Percentiles rank a stretch among this genome's conserved stretches.
phyloP scores from a whole-genome alignment of 495 filamentous ascomycete species.

The Penicillium macrosclerotiorum region DNA sequence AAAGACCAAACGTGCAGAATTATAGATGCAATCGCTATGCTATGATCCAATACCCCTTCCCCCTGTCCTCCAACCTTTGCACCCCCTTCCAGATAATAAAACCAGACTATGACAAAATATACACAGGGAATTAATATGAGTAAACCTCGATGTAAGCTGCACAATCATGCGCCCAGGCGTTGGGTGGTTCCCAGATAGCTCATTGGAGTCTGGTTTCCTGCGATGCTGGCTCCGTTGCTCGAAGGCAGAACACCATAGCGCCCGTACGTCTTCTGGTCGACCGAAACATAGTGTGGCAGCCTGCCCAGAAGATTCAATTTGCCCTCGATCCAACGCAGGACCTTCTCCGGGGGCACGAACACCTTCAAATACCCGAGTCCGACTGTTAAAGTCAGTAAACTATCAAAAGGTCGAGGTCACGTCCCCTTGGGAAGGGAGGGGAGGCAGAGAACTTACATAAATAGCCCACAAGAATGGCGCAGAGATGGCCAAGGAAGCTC shows the following conservation, averaged over 20 bases:
- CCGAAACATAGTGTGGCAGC: constrained; percentile 82
- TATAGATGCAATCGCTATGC: constrained; percentile 27
- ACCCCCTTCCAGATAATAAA: constrained; percentile 7
- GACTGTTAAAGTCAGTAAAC: constrained; percentile 48
- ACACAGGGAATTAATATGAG: constrained; percentile 34
- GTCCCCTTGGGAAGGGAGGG: not conserved
- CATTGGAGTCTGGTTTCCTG: constrained; percentile 46
- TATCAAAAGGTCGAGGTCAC: no score
- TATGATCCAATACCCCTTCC: constrained; percentile 20
- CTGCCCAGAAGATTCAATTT: constrained; percentile 79
- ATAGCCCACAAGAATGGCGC: constrained; percentile 79
- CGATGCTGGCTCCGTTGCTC: constrained; percentile 37
- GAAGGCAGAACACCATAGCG: constrained; percentile 84
- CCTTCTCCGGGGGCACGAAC: constrained; percentile 77
- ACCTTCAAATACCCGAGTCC: constrained; percentile 82
- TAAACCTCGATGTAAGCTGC: constrained; percentile 2
- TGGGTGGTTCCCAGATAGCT: constrained; percentile 60
- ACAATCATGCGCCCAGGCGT: constrained; percentile 58
- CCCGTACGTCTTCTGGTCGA: constrained; percentile 97
- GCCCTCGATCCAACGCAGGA: constrained; percentile 77
- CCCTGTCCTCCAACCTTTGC: constrained; percentile 10
- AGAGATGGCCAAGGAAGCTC: constrained; percentile 82
- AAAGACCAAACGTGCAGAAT: constrained; percentile 24
- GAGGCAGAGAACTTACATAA: constrained; percentile 56
- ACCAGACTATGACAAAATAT: constrained; percentile 28